phyloP scores from a whole-genome alignment of 2,329 filamentous ascomycete species.

The Clonostachys rosea region DNA sequence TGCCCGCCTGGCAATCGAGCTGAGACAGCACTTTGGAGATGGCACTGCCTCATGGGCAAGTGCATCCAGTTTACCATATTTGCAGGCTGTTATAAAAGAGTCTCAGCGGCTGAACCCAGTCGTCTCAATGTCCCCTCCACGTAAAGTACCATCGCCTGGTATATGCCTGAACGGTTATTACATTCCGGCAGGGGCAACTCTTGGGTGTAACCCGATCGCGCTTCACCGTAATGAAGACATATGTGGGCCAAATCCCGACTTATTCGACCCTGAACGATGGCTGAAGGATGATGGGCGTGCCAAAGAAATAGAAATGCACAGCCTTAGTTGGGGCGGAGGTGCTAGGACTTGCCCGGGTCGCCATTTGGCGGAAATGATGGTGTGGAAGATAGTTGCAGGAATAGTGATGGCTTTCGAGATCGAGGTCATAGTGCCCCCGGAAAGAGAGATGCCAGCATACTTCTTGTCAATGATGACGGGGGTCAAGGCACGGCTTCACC shows the following conservation, averaged over 20 bases:
- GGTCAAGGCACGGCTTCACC: slow-evolving; percentile 31
- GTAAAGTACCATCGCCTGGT: slow-evolving; percentile 31
- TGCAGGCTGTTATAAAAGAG: slow-evolving; percentile 43
- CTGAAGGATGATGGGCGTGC: slow-evolving; percentile 19
- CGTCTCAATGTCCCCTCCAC: slow-evolving; percentile 44
- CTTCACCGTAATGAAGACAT: slow-evolving; percentile 44
- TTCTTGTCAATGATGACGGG: slow-evolving; percentile 49
- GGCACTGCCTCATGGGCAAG: slow-evolving; percentile 13
- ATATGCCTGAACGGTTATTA: slow-evolving; percentile 29
- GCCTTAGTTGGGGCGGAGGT: slow-evolving; percentile 47
- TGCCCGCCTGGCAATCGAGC: slow-evolving; percentile 21
- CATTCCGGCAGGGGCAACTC: slow-evolving; percentile 38
- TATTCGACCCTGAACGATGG: slow-evolving; percentile 44
- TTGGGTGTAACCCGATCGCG: slow-evolving; percentile 44
- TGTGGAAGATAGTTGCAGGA: slow-evolving; percentile 35
- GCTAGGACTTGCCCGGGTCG: slow-evolving; percentile 44
- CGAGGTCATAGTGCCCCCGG: slow-evolving; percentile 23
- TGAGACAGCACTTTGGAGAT: slow-evolving; percentile 13
- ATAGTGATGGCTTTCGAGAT: slow-evolving; percentile 40
- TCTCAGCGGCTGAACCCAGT: slow-evolving; percentile 45
- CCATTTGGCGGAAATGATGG: slow-evolving; percentile 43
- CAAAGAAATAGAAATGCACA: slow-evolving; percentile 39
- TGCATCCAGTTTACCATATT: slow-evolving; percentile 16
- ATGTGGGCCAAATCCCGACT: slow-evolving; percentile 38
- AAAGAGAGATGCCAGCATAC: slow-evolving; percentile 35